Conservation (phyloP, 2,329 filamentous ascomycete genomes). For the Claviceps humidiphila region DNA sequence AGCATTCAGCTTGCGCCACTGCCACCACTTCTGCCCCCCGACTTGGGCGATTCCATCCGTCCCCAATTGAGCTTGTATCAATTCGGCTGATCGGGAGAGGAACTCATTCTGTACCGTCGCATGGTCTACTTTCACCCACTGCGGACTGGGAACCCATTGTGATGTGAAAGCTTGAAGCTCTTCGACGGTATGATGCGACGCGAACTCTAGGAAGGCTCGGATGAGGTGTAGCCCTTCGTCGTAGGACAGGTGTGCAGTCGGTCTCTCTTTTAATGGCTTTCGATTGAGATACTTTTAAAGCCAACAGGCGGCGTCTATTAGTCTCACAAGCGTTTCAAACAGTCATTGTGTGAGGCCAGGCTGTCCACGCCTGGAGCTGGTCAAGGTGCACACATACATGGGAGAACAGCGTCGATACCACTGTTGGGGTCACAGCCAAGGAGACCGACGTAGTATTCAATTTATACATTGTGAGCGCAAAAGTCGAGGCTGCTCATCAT, state of each 20-base stretch:
- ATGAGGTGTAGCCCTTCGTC: conserved; percentile 84
- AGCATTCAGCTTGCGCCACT: conserved; percentile 59
- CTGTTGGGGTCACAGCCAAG: conserved; percentile 74
- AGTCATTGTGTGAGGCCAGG: neutral
- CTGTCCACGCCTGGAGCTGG: neutral
- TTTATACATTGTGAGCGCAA: conserved; percentile 26
- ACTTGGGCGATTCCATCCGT: conserved; percentile 58
- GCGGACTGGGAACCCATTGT: conserved; percentile 81
- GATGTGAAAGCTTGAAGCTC: conserved; percentile 83
- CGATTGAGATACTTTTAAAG: conserved; percentile 62
- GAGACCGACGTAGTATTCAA: conserved; percentile 73
- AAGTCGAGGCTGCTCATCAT: neutral
- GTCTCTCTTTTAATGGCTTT: conserved; percentile 60
- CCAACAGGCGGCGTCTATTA: neutral
- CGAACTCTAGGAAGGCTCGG: conserved; percentile 71
- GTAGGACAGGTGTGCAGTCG: conserved; percentile 84
- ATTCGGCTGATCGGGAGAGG: conserved; percentile 50
- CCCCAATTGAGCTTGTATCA: conserved; percentile 64
- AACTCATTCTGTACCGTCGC: conserved; percentile 51
- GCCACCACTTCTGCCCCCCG: conserved; percentile 79
- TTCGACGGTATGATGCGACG: conserved; percentile 82
- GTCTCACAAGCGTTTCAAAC: neutral
- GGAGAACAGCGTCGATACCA: conserved; percentile 72
- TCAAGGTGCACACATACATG: conserved; percentile 47
- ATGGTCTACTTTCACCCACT: conserved; percentile 72